phyloP scores from a whole-genome alignment of 768 basidiomycete species.

The Nidularia sp. region DNA sequence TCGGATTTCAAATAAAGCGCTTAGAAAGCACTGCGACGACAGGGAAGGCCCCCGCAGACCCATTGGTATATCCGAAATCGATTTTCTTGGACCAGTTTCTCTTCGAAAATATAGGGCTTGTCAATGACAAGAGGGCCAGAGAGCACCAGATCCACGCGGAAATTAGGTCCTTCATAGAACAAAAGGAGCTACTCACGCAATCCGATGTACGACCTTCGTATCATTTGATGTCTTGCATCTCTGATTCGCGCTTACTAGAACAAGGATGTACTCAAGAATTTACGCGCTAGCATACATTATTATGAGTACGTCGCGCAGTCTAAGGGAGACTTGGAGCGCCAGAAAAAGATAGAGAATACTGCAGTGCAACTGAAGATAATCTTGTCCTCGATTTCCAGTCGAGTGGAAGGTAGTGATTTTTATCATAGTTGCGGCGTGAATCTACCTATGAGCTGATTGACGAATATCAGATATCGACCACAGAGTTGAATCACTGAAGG shows the following conservation, averaged over 20 bases:
- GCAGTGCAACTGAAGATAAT: conserved; percentile 48
- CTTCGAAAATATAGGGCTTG: conserved; percentile 46
- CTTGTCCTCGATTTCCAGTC: conserved; percentile 45
- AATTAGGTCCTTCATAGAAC: conserved; percentile 39
- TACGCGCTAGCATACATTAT: conserved; percentile 63
- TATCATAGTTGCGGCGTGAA: neutral
- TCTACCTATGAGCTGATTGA: neutral
- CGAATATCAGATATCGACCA: conserved; percentile 45
- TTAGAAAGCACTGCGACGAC: conserved; percentile 7
- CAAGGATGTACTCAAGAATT: conserved; percentile 57
- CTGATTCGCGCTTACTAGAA: conserved; percentile 32
- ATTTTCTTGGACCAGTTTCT: conserved; percentile 76
- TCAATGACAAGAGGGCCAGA: conserved; percentile 27
- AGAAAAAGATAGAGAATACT: conserved; percentile 35
- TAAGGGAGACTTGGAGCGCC: conserved; percentile 43
- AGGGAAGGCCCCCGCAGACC: conserved; percentile 24
- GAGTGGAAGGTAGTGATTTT: conserved; percentile 44
- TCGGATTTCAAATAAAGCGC: conserved; percentile 48
- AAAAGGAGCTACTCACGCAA: conserved; percentile 43
- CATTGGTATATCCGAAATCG: conserved; percentile 58
- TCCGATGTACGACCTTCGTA: conserved; percentile 45
- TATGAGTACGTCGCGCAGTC: conserved; percentile 62
- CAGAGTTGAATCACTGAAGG: conserved; percentile 39
- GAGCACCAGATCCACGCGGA: conserved; percentile 41
- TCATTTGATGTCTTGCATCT: neutral